Evolutionary conservation across 1,139 yeast genomes (phyloP).

Genomic region (Suhomyces ambrosiae): DNA sequence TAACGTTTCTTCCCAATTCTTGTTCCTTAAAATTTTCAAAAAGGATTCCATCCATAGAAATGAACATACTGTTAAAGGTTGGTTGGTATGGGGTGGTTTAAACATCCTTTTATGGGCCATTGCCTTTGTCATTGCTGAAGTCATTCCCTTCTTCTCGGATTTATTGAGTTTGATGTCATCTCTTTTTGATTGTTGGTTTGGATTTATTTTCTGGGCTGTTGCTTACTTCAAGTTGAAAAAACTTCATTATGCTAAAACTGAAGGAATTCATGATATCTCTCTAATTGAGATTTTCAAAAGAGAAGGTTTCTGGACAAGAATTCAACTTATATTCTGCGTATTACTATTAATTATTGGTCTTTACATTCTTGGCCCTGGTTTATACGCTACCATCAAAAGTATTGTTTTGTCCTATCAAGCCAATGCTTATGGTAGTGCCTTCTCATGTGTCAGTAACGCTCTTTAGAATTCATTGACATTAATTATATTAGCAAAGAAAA

Average conservation of each 20-base stretch:
- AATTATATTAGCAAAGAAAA: background rate
- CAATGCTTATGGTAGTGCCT: conserved; percentile 52
- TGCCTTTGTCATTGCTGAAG: conserved; percentile 62
- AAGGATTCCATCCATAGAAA: conserved; percentile 46
- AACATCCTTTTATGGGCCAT: conserved; percentile 50
- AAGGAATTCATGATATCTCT: conserved; percentile 12
- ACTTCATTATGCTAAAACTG: conserved; percentile 14
- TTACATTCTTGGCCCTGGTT: conserved; percentile 61
- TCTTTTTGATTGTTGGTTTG: conserved; percentile 66
- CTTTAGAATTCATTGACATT: too few relatives aligned
- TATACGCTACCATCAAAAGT: conserved; percentile 56
- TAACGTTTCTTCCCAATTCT: conserved; percentile 54
- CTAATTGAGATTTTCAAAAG: conserved; percentile 21
- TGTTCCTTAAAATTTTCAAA: conserved; percentile 48
- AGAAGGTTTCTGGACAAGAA: conserved; percentile 24
- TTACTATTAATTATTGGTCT: conserved; percentile 48
- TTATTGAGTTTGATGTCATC: conserved; percentile 63
- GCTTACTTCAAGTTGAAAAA: conserved; percentile 52
- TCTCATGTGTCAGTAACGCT: conserved; percentile 53
- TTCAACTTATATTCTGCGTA: conserved; percentile 39
- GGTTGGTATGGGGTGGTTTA: conserved; percentile 53
- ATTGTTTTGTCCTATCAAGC: conserved; percentile 51
- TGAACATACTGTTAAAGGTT: conserved; percentile 52
- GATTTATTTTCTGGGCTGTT: conserved; percentile 67
- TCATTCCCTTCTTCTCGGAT: conserved; percentile 63